phyloP scores from a whole-genome alignment of 306 rosid species.

The Rosa chinensis region DNA sequence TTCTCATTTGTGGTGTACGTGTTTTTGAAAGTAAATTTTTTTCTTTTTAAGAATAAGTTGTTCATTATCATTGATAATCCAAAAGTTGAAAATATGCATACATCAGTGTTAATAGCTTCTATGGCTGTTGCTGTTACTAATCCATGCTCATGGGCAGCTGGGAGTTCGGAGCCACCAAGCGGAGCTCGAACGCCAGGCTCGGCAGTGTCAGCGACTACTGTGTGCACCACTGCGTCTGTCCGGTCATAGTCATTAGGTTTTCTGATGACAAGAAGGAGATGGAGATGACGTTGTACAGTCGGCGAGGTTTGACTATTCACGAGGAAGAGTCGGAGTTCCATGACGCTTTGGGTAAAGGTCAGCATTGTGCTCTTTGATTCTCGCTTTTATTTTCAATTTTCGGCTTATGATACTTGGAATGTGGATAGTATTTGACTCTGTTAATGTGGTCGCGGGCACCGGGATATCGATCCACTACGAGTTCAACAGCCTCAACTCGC shows the following conservation, averaged over 20 bases:
- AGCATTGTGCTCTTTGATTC: neutral
- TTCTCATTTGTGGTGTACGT: no score
- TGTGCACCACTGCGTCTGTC: slow-evolving; percentile 75
- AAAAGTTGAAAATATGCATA: no score
- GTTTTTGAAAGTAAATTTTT: no score
- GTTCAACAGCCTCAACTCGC: no score
- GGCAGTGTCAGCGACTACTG: slow-evolving; percentile 84
- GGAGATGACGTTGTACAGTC: neutral
- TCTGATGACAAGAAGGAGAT: slow-evolving; percentile 20
- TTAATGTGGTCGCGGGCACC: no score
- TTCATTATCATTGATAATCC: no score
- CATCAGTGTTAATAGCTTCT: no score
- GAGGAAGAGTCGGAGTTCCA: slow-evolving; percentile 33
- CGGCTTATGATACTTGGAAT: neutral
- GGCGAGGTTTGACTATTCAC: neutral
- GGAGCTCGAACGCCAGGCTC: slow-evolving; percentile 43
- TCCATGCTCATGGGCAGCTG: slow-evolving; percentile 55
- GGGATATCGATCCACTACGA: no score
- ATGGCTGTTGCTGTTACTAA: no score
- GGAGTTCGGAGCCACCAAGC: slow-evolving; percentile 61
- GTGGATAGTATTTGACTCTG: neutral
- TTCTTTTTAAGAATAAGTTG: no score
- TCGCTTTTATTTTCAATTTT: neutral
- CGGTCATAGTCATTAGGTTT: slow-evolving; percentile 66
- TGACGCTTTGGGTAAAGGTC: slow-evolving; percentile 30